Evolutionary conservation across 768 basidiomycete species (phyloP), one percentile per base, ranked within the genome.

Genomic region (Rhodotorula toruloides): DNA sequence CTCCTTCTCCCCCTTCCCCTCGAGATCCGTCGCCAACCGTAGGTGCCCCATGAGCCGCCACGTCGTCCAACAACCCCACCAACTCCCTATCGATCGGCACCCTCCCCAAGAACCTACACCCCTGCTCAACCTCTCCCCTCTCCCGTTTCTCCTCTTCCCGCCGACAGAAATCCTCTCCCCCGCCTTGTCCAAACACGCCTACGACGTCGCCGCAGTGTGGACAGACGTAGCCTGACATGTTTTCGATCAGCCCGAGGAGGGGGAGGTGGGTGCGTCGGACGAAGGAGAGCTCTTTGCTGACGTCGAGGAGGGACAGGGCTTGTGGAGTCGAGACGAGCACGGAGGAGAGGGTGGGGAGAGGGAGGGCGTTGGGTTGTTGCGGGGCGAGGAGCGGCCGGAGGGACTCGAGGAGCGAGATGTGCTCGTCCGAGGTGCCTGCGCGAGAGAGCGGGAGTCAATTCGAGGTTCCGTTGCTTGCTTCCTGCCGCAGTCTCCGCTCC

Each of bases 211-310:
- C 90, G 76, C 96, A 98, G 76, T 93, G 96, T 50, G 96, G 96
- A 65, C 94, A 98, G 27, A 88, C 89, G 79, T 96, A 98, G 55
- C 96, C 96, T 70, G 90, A 89, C 96, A 98, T 98, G 79, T 98
- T 99, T 77, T 98, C 96, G 73, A 99, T 86, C 55, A 99, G 77
- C 14, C 96, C 96, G 61, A 94, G 80, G 42, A 99, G 86, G 21
- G 88, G 91, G 19, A 98, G 81, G 56, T 84, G 83, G 71, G 92
- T 88, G 14, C 90, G 84, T 25, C 88, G 88, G 21, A 93, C 90
- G 79, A 99, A 99, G 46, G 92, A 93, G 65, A 98, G 83, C 72
- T 91, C 96, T 79, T 98, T 98, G 81, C 91, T 86, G 53, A 88
- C 90, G 78, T 98, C 96, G 78, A 90, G 86, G 56, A 98, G 82